These are phyloP conservation scores for Sporothrix variecibatus DNA, from an alignment of 2,329 filamentous ascomycete species.

Conservation along the genomic window DNA sequence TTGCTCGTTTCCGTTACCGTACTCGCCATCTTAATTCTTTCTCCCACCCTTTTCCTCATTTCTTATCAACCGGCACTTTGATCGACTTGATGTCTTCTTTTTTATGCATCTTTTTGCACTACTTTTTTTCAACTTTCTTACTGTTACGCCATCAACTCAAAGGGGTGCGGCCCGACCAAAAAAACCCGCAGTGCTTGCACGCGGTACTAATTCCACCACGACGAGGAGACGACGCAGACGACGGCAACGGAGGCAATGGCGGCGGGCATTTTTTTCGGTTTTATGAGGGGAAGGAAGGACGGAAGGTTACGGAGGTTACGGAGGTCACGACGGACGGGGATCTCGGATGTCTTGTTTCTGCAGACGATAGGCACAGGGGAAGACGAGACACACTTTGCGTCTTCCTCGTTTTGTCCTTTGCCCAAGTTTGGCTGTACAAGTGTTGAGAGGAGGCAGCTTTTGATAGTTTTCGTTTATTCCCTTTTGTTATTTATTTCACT, in stretches of 20 bases:
- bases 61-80: conserved; percentile 14
- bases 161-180: conserved; percentile 20
- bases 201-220: conserved; percentile 24
- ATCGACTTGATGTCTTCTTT: conserved; percentile 23
- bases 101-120: conserved; percentile 7
- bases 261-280: conserved; percentile 14
- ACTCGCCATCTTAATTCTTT: not conserved
- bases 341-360: not conserved
- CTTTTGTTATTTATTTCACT: not conserved
- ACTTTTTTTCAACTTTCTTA: not conserved
- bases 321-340: not conserved
- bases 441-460: not conserved
- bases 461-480: conserved; percentile 13
- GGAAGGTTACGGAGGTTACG: not conserved
- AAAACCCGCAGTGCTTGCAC: conserved; percentile 25
- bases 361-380: not conserved
- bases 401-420: not conserved
- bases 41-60: not conserved
- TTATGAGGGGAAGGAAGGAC: not conserved
- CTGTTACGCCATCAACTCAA: conserved; percentile 1
- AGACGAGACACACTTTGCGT: not conserved
- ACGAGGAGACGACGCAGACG: conserved; percentile 21
- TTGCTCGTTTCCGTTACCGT: not conserved
- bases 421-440: not conserved
- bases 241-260: not conserved